phyloP scores from a whole-genome alignment of 1,284 basidiomycete genomes.

The Ceratobasidium sp. region DNA sequence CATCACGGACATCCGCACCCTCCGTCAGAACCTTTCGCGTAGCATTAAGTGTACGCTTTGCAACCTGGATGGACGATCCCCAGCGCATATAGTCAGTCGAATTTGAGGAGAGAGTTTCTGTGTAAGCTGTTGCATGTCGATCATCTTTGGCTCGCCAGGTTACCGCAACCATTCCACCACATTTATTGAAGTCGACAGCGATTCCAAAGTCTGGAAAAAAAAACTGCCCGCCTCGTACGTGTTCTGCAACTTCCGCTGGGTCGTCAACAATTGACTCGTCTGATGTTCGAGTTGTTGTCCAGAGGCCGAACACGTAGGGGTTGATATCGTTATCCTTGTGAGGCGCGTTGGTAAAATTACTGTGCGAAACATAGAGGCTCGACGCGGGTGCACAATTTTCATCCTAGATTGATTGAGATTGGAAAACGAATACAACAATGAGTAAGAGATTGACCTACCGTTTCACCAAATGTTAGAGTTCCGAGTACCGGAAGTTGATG shows the following conservation, averaged over 20 bases:
- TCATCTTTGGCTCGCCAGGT: not conserved
- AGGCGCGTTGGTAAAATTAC: not conserved
- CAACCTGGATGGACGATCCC: constrained; percentile 7
- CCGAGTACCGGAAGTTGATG: not conserved
- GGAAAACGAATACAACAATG: not conserved
- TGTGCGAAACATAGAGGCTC: not conserved
- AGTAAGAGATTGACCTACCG: not conserved
- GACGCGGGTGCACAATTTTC: not conserved
- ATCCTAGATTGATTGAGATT: not conserved
- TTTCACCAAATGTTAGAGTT: not conserved
- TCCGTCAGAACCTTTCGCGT: not conserved
- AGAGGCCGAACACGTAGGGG: not conserved
- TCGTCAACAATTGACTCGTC: not conserved
- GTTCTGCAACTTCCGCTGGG: not conserved
- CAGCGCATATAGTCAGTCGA: not conserved
- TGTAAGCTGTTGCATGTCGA: not conserved
- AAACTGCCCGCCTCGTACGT: constrained; percentile 1
- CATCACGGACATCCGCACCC: not conserved
- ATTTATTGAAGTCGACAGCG: constrained; percentile 10
- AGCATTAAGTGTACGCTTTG: not conserved
- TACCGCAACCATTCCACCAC: not conserved
- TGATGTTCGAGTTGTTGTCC: not conserved
- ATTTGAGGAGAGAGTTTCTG: too few relatives aligned
- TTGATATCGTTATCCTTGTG: not conserved
- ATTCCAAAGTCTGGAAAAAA: constrained; percentile 9